Evolutionary conservation across 441 rosid genomes (phyloP).

Genomic region (Brassica hybrid): DNA sequence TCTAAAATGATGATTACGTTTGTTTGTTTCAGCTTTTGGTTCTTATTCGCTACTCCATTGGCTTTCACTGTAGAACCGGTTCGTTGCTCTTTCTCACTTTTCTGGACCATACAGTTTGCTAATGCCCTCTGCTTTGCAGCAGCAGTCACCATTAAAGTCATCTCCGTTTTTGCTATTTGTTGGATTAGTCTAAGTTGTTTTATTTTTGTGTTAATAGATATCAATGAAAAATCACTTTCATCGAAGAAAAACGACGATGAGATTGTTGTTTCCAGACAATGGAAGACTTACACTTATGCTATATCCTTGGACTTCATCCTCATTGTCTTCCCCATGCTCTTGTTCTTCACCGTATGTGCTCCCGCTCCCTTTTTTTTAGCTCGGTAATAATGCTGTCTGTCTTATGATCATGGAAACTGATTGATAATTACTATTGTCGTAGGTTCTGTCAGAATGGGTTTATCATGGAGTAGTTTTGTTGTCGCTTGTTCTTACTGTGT

Average conservation of each 20-base stretch:
- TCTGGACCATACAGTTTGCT: neutral
- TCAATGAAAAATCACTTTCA: constrained; percentile 27
- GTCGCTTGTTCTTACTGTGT: constrained; percentile 46
- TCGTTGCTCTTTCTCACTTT: constrained; percentile 18
- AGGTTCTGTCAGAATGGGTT: constrained; percentile 83
- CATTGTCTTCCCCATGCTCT: constrained; percentile 64
- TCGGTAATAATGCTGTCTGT: neutral
- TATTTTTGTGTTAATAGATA: constrained; percentile 43
- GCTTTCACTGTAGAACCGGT: constrained; percentile 49
- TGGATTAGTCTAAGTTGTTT: constrained; percentile 23
- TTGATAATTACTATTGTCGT: constrained; percentile 12
- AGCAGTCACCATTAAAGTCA: neutral
- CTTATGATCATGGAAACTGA: constrained; percentile 10
- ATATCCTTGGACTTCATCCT: constrained; percentile 64
- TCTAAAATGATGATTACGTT: neutral
- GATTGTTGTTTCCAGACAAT: constrained; percentile 48
- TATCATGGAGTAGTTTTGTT: constrained; percentile 49
- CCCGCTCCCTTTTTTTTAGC: neutral
- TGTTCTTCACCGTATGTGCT: constrained; percentile 74
- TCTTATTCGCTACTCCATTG: constrained; percentile 59
- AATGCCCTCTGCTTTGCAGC: constrained; percentile 13
- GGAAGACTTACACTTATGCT: constrained; percentile 50
- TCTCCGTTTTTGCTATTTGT: neutral
- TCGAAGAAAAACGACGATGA: constrained; percentile 54
- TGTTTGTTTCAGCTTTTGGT: constrained; percentile 59